Evolutionary conservation across 257 asterid species (phyloP).

Genomic region (Rubia yunnanensis): DNA sequence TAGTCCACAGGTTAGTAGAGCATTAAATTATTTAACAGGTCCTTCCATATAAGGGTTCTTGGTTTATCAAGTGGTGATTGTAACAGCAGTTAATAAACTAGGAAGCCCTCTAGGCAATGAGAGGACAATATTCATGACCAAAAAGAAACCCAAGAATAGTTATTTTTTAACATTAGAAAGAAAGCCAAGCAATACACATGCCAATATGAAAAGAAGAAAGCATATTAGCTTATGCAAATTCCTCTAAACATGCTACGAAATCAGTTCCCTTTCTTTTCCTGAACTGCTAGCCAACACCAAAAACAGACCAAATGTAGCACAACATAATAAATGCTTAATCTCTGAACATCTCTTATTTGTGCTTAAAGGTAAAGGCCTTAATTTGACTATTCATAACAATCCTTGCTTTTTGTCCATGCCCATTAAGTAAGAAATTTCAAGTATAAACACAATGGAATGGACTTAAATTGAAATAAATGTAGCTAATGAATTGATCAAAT

Average conservation of each 20-base stretch:
- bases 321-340: background rate
- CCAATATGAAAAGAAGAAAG: background rate
- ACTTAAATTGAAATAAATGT: background rate
- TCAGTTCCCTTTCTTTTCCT: background rate
- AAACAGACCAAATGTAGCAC: background rate
- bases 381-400: background rate
- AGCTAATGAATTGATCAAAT: background rate
- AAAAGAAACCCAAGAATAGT: background rate
- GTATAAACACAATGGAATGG: background rate
- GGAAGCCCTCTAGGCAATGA: too few species aligned
- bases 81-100: too few species aligned
- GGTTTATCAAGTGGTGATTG: too few species aligned
- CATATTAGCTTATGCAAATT: background rate
- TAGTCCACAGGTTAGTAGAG: background rate
- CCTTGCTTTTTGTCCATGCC: constrained; percentile 5
- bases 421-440: background rate
- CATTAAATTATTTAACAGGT: background rate
- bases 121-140: background rate
- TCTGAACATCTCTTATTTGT: background rate
- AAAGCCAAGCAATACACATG: background rate
- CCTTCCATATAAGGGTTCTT: too few species aligned
- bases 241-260: background rate
- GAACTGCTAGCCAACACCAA: background rate
- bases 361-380: too few species aligned
- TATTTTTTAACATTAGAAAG: background rate